phyloP scores from a whole-genome alignment of 2,329 filamentous ascomycete species.

The Colletotrichum graminicola region DNA sequence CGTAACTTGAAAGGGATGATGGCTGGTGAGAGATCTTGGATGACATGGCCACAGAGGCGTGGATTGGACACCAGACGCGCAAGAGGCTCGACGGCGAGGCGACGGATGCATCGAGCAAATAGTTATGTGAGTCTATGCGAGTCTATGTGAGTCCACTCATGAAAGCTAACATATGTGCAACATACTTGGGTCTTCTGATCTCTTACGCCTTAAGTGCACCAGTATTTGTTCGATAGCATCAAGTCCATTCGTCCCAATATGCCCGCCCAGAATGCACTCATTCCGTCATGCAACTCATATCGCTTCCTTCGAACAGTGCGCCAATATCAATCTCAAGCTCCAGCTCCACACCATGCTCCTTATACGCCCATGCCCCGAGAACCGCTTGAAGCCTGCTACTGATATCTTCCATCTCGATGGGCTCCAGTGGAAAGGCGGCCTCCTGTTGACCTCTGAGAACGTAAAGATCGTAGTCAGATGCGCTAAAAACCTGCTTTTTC shows the following conservation, averaged over 20 bases:
- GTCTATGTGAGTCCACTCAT: background rate
- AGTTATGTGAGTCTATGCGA: background rate
- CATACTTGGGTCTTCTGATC: background rate
- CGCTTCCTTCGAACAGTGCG: conserved; percentile 1
- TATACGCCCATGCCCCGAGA: conserved; percentile 24
- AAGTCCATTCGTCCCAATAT: background rate
- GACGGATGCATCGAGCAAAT: background rate
- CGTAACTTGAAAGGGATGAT: background rate
- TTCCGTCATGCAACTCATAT: conserved; percentile 6
- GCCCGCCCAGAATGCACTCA: background rate
- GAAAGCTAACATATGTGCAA: background rate
- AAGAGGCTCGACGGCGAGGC: background rate
- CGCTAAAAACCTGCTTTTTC: background rate
- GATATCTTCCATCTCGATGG: conserved; percentile 19
- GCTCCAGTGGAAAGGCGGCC: conserved; percentile 20
- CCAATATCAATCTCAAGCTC: conserved; percentile 41
- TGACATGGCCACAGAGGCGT: background rate
- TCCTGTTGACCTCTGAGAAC: conserved; percentile 22
- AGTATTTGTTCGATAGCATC: background rate
- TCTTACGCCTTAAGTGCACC: background rate
- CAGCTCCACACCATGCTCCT: conserved; percentile 13
- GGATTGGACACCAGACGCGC: background rate
- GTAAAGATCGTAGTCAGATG: conserved; percentile 26
- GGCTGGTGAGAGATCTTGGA: background rate
- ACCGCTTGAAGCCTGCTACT: conserved; percentile 31